Conservation (phyloP, 73 alveolate species). For the Halteria grandinella region DNA sequence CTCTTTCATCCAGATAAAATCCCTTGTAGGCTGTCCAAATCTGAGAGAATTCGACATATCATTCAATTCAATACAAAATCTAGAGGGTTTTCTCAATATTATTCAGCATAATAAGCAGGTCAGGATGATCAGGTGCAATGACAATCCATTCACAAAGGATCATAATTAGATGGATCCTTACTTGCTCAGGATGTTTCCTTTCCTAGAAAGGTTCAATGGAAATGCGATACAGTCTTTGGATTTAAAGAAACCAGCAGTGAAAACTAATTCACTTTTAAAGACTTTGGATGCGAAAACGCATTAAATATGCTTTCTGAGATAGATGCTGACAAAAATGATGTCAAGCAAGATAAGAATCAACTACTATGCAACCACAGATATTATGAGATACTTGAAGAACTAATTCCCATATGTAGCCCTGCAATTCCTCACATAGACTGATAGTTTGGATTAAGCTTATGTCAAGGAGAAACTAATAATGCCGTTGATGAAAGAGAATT, state of each 20-base stretch:
- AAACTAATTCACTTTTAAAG: neutral
- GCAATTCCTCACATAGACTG: neutral
- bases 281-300: too few species aligned
- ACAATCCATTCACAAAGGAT: constrained; percentile 11
- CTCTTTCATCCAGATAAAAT: constrained; percentile 7
- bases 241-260: neutral
- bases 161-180: neutral
- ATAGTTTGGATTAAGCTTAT: too few species aligned
- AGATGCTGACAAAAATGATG: constrained; percentile 11
- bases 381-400: constrained; percentile 7
- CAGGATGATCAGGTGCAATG: constrained; percentile 21
- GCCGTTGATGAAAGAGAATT: too few species aligned
- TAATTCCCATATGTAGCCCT: constrained; percentile 4
- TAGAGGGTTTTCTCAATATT: constrained; percentile 5
- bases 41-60: constrained; percentile 22
- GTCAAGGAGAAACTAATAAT: too few species aligned
- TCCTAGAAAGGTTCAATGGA: constrained; percentile 43
- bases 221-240: neutral
- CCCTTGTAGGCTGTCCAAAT: constrained; percentile 15
- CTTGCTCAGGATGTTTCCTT: neutral
- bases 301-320: neutral
- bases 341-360: constrained; percentile 27
- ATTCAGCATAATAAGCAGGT: neutral
- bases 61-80: constrained; percentile 11
- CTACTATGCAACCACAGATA: constrained; percentile 16